These are phyloP conservation scores for Lodderomyces beijingensis DNA, from an alignment of 1,139 yeast genomes.

Conservation along the genomic window DNA sequence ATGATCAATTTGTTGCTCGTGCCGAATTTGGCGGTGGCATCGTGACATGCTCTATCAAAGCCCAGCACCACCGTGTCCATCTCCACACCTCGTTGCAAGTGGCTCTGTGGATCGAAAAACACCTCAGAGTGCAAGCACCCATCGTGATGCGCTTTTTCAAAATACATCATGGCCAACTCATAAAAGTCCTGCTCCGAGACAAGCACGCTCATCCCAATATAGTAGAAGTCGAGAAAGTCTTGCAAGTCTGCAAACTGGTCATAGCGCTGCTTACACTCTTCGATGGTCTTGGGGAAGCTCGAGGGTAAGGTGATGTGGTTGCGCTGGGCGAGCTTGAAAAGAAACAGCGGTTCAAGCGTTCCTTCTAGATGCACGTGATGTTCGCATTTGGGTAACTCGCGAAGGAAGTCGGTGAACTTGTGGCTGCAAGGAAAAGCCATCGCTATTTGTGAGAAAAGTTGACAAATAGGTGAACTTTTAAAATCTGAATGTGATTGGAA, in stretches of 20 bases:
- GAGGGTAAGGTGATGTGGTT: conserved; percentile 54
- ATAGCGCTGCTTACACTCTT: conserved; percentile 55
- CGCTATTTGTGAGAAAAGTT: no score
- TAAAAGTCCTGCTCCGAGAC: conserved; percentile 61
- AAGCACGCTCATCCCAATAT: conserved; percentile 73
- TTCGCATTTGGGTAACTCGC: conserved; percentile 75
- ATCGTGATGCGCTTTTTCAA: conserved; percentile 54
- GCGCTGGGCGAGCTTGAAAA: conserved; percentile 62
- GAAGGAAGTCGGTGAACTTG: conserved; percentile 39
- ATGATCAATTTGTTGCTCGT: conserved; percentile 67
- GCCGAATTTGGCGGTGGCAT: conserved; percentile 54
- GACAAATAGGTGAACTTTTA: no score
- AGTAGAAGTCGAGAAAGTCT: conserved; percentile 73
- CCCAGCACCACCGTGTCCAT: conserved; percentile 61
- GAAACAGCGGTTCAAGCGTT: conserved; percentile 65
- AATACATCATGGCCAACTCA: conserved; percentile 73
- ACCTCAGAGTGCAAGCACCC: conserved; percentile 67
- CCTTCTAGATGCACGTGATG: conserved; percentile 83
- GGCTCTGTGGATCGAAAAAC: conserved; percentile 84
- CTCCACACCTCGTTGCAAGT: conserved; percentile 59
- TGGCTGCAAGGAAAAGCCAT: conserved; percentile 14
- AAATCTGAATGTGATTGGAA: no score
- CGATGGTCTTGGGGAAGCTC: conserved; percentile 51
- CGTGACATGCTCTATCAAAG: conserved; percentile 56
- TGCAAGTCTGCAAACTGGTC: conserved; percentile 60